Conservation (phyloP, 768 basidiomycete species). For the Termitomyces sp. region DNA sequence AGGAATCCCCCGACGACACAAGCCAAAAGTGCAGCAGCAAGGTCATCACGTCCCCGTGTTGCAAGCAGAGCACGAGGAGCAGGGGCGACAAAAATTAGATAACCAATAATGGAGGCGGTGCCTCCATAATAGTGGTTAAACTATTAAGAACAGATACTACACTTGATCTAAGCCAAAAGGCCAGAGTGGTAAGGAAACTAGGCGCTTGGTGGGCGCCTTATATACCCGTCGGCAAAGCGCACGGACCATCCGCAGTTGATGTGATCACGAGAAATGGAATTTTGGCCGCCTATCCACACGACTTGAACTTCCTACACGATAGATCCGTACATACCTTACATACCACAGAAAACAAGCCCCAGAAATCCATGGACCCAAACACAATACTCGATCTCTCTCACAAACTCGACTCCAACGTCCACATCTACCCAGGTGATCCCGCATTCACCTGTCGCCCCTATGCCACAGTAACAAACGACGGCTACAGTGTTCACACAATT, state of each 20-base stretch:
- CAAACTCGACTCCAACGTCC: conserved; percentile 39
- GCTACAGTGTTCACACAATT: conserved; percentile 50
- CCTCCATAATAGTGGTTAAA: conserved; percentile 65
- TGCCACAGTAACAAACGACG: conserved; percentile 40
- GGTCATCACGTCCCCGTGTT: conserved; percentile 54
- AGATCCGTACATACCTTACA: not conserved
- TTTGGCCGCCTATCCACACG: too few relatives aligned
- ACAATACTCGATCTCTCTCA: conserved; percentile 56
- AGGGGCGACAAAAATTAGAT: conserved; percentile 56
- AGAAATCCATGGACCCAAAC: conserved; percentile 6
- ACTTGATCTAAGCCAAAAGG: conserved; percentile 97
- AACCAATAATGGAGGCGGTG: conserved; percentile 53
- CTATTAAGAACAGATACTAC: conserved; percentile 96
- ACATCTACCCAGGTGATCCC: conserved; percentile 58
- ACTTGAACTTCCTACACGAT: not conserved
- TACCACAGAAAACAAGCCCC: not conserved
- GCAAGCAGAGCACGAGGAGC: conserved; percentile 56
- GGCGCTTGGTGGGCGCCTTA: not conserved
- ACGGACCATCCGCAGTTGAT: conserved; percentile 15
- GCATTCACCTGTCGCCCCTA: conserved; percentile 35
- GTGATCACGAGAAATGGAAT: not conserved
- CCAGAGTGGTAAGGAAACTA: conserved; percentile 73
- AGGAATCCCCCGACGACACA: conserved; percentile 63
- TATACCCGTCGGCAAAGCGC: conserved; percentile 5
- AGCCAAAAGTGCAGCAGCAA: conserved; percentile 55